These are phyloP conservation scores for Trichothecium sympodiale DNA, from an alignment of 2,329 filamentous ascomycete genomes.

Conservation along the genomic window DNA sequence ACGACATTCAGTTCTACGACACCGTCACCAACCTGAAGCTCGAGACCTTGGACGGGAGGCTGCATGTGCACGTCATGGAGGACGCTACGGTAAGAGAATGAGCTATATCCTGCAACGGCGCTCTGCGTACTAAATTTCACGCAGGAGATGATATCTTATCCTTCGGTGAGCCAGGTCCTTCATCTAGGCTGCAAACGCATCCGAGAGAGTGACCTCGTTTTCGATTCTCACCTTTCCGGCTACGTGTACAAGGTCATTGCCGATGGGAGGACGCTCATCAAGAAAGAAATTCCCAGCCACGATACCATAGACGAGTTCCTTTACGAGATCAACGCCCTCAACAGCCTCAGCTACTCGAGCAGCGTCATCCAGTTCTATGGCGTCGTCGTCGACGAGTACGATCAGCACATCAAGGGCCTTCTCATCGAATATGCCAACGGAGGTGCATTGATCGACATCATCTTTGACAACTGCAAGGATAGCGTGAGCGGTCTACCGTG, in stretches of 20 bases:
- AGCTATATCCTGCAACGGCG: not conserved
- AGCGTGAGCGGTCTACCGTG: conserved; percentile 50
- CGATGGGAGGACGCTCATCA: conserved; percentile 63
- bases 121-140: not conserved
- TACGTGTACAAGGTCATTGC: conserved; percentile 91
- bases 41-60: conserved; percentile 72
- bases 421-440: conserved; percentile 80
- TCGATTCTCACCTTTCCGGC: conserved; percentile 88
- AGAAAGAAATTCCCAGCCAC: conserved; percentile 94
- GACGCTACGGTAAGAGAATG: conserved; percentile 59
- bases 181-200: conserved; percentile 59
- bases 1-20: conserved; percentile 92
- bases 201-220: conserved; percentile 64
- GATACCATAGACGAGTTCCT: conserved; percentile 94
- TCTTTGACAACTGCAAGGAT: conserved; percentile 65
- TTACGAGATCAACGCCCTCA: conserved; percentile 94
- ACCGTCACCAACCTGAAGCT: conserved; percentile 94
- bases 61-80: conserved; percentile 97
- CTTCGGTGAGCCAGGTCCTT: conserved; percentile 58
- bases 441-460: conserved; percentile 79
- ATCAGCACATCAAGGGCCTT: conserved; percentile 73
- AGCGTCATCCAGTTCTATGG: conserved; percentile 82
- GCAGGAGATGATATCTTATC: conserved; percentile 80
- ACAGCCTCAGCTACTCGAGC: conserved; percentile 57
- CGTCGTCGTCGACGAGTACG: conserved; percentile 80